Conservation (phyloP, 192 early-diverging fungal species). For the Coemansia sp. region DNA sequence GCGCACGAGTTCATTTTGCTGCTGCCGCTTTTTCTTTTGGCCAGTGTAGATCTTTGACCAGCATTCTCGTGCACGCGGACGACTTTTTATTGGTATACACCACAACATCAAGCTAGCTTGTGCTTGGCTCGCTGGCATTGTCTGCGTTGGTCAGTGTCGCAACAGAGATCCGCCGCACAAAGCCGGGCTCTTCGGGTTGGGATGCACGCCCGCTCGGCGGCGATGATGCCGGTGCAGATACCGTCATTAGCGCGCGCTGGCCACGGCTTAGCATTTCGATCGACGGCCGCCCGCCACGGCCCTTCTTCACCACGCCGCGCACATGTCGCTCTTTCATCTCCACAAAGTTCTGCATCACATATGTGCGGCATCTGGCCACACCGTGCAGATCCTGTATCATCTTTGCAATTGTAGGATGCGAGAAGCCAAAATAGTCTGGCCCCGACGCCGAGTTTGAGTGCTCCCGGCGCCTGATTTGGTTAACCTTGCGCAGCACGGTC, state of each 20-base stretch:
- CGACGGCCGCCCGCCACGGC: conserved; percentile 37
- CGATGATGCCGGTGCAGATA: conserved; percentile 6
- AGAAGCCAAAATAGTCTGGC: conserved; percentile 90
- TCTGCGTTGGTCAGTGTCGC: conserved; percentile 14
- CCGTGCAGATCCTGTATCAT: conserved; percentile 87
- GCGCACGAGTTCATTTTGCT: no score
- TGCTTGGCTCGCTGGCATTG: background rate
- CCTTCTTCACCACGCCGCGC: conserved; percentile 53
- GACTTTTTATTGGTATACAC: conserved; percentile 7
- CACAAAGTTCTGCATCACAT: conserved; percentile 67
- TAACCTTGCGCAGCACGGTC: conserved; percentile 70
- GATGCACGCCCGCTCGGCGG: background rate
- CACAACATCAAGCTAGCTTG: background rate
- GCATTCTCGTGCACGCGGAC: conserved; percentile 9
- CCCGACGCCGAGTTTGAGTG: conserved; percentile 81
- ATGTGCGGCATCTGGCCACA: conserved; percentile 67
- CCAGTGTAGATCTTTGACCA: background rate
- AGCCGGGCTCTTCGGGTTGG: background rate
- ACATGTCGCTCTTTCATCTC: conserved; percentile 60
- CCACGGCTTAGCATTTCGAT: conserved; percentile 41
- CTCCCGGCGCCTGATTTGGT: conserved; percentile 74
- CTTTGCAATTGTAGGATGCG: conserved; percentile 79
- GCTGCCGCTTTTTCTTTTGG: background rate
- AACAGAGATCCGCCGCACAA: conserved; percentile 13
- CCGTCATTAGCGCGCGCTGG: conserved; percentile 38